A percentile compares a stretch with the other conserved stretches of the same genome.
These are phyloP conservation scores for Nannochloris sp. DNA, from an alignment of 139 green algal species.

Conservation along the genomic window DNA sequence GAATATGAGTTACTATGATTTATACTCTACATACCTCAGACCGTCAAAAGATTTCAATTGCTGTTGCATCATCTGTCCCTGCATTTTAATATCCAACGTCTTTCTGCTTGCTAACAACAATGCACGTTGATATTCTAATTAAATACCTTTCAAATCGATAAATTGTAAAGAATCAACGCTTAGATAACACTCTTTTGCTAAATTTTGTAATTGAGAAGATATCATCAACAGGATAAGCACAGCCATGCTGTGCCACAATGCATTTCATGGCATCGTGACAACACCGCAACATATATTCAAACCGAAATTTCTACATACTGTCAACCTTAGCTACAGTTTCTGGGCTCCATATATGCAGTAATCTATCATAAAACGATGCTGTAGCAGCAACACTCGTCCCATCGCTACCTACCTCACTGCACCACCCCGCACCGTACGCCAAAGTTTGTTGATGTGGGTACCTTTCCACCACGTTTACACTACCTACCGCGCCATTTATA, in stretches of 20 bases:
- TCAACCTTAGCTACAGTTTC: background rate
- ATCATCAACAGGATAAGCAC: too few species aligned
- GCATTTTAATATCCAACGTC: too few species aligned
- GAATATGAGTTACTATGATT: background rate
- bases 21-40: background rate
- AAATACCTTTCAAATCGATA: too few species aligned
- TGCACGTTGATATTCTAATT: too few species aligned
- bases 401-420: background rate
- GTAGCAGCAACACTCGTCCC: conserved; percentile 16
- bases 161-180: too few species aligned
- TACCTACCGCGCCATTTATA: background rate
- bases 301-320: too few species aligned
- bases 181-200: too few species aligned
- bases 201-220: too few species aligned
- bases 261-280: background rate
- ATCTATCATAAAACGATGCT: conserved; percentile 40
- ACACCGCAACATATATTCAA: background rate
- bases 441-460: conserved; percentile 34
- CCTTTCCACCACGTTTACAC: background rate
- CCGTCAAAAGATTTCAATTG: background rate
- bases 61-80: background rate
- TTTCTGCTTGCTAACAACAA: too few species aligned
- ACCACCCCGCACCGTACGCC: conserved; percentile 43
- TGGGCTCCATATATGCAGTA: conserved; percentile 38
- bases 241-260: background rate